These are phyloP conservation scores for Haematococcus sp. DNA, from an alignment of 139 green algal species.

Conservation along the genomic window DNA sequence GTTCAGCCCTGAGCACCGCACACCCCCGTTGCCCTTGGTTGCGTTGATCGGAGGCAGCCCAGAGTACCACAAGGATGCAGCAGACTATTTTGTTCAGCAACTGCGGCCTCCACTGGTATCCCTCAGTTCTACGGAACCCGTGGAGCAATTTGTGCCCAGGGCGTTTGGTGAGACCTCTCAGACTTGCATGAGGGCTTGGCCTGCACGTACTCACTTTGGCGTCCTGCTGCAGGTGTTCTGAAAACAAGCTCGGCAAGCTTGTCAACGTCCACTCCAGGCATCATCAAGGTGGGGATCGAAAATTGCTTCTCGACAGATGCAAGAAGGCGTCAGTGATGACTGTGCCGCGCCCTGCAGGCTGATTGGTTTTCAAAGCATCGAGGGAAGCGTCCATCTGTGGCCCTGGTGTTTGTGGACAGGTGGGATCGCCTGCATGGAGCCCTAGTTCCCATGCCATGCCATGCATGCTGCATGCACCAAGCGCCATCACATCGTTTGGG, in stretches of 20 bases:
- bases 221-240: not conserved
- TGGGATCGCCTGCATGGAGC: slow-evolving; percentile 1
- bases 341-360: slow-evolving; percentile 18
- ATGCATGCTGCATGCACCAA: no score
- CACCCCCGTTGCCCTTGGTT: slow-evolving; percentile 23
- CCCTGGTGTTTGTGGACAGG: slow-evolving; percentile 35
- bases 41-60: slow-evolving; percentile 14
- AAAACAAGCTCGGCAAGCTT: not conserved
- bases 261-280: not conserved
- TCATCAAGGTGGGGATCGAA: no score
- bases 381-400: slow-evolving; percentile 34
- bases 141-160: slow-evolving; percentile 23
- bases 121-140: slow-evolving; percentile 22
- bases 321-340: no score
- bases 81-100: slow-evolving; percentile 29
- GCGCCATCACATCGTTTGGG: no score
- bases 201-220: not conserved
- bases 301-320: no score
- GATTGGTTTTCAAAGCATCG: slow-evolving; percentile 53
- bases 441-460: not conserved
- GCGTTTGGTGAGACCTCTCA: slow-evolving; percentile 8
- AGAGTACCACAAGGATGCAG: slow-evolving; percentile 23
- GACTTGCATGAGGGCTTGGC: slow-evolving; percentile 3
- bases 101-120: slow-evolving; percentile 23
- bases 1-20: slow-evolving; percentile 23